Evolutionary conservation across 306 rosid genomes (phyloP).

Genomic region (Quercus cerris): DNA sequence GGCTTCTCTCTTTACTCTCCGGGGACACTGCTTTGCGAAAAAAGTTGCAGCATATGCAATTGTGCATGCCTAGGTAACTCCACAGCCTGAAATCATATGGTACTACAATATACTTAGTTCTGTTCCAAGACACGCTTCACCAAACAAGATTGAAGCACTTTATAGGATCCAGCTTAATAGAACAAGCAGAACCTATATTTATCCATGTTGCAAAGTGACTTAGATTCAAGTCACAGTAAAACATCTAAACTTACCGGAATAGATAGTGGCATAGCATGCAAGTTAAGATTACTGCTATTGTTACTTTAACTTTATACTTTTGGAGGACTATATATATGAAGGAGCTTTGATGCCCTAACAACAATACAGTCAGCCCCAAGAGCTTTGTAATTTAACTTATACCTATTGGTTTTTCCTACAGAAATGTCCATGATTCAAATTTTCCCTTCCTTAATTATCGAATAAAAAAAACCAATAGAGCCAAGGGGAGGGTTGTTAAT

Average conservation of each 20-base stretch:
- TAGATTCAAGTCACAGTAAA: not conserved
- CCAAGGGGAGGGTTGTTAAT: not conserved
- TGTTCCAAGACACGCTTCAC: constrained; percentile 27
- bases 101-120: constrained; percentile 14
- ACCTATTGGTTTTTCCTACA: too few species aligned
- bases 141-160: constrained; percentile 34
- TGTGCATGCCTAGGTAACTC: constrained; percentile 40
- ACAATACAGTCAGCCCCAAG: not conserved
- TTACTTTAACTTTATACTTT: not conserved
- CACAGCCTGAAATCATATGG: constrained; percentile 11
- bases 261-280: not conserved
- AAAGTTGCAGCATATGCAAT: constrained; percentile 27
- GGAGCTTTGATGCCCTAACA: not conserved
- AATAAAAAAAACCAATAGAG: too few species aligned
- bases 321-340: not conserved
- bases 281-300: not conserved
- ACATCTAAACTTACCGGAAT: not conserved
- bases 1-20: constrained; percentile 9
- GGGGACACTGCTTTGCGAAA: constrained; percentile 9
- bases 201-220: not conserved
- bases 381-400: too few species aligned
- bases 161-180: constrained; percentile 25
- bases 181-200: not conserved
- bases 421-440: too few species aligned
- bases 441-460: too few species aligned